phyloP scores from a whole-genome alignment of 2,329 filamentous ascomycete species.

The Colletotrichum cuscutae region DNA sequence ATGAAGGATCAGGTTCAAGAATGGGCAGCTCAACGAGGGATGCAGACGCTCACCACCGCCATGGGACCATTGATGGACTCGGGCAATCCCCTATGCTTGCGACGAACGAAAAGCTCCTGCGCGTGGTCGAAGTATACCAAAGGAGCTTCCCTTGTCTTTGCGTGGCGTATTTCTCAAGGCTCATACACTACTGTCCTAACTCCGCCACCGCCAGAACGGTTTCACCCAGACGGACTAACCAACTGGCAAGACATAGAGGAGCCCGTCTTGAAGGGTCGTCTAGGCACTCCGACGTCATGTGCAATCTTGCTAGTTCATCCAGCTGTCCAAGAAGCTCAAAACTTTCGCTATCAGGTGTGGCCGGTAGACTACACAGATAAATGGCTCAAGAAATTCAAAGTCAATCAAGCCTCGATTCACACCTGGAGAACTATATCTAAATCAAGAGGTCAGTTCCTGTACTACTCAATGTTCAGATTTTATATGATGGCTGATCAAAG shows the following conservation, averaged over 20 bases:
- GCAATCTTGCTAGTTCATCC: neutral
- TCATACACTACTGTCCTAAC: neutral
- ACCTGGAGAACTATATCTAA: neutral
- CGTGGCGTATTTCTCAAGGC: neutral
- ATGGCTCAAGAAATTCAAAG: neutral
- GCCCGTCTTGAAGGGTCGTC: neutral
- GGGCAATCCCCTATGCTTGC: neutral
- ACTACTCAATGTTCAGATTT: neutral
- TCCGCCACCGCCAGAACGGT: neutral
- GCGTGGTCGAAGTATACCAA: neutral
- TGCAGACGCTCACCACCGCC: neutral
- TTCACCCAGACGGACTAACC: neutral
- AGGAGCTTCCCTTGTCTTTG: neutral
- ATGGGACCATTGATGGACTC: constrained; percentile 2
- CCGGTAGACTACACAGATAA: neutral
- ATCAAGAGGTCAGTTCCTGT: neutral
- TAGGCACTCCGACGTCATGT: neutral
- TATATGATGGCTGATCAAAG: too few species aligned
- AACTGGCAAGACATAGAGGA: neutral
- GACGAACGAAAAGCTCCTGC: neutral
- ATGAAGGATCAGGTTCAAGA: rapidly evolving
- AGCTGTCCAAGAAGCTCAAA: neutral
- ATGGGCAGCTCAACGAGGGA: neutral
- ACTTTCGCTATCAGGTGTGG: neutral
- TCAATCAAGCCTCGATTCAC: too few species aligned